A percentile compares a stretch with the other conserved stretches of the same genome.
Evolutionary conservation across 1,284 basidiomycete species (phyloP).

Genomic region (Cryptococcus sp.): DNA sequence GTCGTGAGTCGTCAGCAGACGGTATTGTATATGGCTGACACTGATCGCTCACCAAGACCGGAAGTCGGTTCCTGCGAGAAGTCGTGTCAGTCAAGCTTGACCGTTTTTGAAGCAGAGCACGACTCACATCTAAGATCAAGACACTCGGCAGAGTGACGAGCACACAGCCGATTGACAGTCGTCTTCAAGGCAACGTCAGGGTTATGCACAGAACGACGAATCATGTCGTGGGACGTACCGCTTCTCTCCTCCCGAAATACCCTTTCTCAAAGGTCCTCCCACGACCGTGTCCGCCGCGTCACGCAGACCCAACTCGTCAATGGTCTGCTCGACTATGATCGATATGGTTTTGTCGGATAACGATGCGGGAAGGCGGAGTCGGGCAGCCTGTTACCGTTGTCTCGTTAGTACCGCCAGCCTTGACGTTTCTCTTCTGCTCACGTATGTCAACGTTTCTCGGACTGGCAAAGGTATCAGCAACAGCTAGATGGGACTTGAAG

Average conservation of each 20-base stretch:
- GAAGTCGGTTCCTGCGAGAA: conserved; percentile 41
- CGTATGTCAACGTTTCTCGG: conserved; percentile 58
- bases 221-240: conserved; percentile 45
- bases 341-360: conserved; percentile 45
- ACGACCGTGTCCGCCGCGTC: conserved; percentile 58
- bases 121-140: conserved; percentile 68
- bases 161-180: conserved; percentile 81
- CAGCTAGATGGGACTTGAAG: background rate
- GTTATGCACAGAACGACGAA: background rate
- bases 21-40: background rate
- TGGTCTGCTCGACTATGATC: conserved; percentile 58
- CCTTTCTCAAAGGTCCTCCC: conserved; percentile 57
- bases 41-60: conserved; percentile 31
- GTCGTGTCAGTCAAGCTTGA: background rate
- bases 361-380: conserved; percentile 56
- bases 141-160: conserved; percentile 77
- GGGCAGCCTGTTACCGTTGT: conserved; percentile 48
- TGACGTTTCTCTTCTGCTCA: conserved; percentile 10
- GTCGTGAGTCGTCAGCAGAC: conserved; percentile 13
- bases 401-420: background rate
- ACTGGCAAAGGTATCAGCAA: conserved; percentile 36
- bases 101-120: too few species aligned
- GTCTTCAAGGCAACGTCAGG: conserved; percentile 29
- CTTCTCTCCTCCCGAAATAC: conserved; percentile 85
- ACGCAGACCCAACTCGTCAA: conserved; percentile 59